Percentiles rank a stretch among this genome's conserved stretches.
phyloP scores from a whole-genome alignment of 2,329 filamentous ascomycete genomes.

The Colletotrichum paranaense region DNA sequence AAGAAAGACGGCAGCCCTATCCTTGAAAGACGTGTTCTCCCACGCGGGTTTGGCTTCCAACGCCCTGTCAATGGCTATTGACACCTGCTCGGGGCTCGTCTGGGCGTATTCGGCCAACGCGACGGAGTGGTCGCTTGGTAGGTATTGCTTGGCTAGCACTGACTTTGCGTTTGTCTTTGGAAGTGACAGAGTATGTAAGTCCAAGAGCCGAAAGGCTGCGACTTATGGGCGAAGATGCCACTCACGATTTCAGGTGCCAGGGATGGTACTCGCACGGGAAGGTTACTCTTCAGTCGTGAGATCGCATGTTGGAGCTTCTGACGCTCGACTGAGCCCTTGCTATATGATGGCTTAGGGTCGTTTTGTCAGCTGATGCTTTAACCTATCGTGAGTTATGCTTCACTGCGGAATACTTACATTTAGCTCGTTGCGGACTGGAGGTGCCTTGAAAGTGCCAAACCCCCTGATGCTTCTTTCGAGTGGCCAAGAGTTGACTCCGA shows the following conservation, averaged over 20 bases:
- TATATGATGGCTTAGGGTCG: constrained; percentile 81
- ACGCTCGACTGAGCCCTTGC: constrained; percentile 83
- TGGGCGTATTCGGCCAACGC: constrained; percentile 87
- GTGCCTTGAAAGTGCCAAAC: constrained; percentile 88
- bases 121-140: constrained; percentile 79
- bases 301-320: constrained; percentile 81
- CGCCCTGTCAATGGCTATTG: constrained; percentile 83
- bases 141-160: constrained; percentile 77
- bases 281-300: constrained; percentile 73
- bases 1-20: constrained; percentile 92
- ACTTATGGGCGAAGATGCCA: constrained; percentile 6
- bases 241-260: constrained; percentile 83
- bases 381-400: not conserved
- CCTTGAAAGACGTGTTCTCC: constrained; percentile 88
- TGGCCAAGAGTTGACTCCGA: no score
- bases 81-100: constrained; percentile 80
- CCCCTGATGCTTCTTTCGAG: no score
- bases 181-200: not conserved
- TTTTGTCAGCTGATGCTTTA: constrained; percentile 44
- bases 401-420: constrained; percentile 73
- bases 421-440: constrained; percentile 90
- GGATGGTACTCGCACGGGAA: constrained; percentile 82
- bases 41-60: constrained; percentile 87
- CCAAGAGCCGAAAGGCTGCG: no score
- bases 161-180: constrained; percentile 74